Evolutionary conservation across 2,329 filamentous ascomycete species (phyloP).

Genomic region (Sporothrix protearum): DNA sequence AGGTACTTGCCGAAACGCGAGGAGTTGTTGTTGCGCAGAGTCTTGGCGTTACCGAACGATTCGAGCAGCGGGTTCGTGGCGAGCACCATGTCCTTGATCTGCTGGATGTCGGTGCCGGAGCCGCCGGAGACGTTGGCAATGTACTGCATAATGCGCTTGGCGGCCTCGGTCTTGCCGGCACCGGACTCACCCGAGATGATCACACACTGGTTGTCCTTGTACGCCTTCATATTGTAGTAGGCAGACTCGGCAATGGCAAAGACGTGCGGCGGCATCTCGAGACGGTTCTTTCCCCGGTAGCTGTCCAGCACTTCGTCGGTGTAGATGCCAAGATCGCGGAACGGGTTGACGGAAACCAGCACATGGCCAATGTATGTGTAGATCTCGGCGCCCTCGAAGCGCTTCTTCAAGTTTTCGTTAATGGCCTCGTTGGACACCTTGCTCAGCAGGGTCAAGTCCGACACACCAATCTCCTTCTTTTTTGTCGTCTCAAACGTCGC

Average conservation of each 20-base stretch:
- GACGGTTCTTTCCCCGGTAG: conserved; percentile 93
- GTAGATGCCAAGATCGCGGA: conserved; percentile 96
- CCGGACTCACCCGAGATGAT: conserved; percentile 99
- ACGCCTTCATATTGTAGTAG: conserved; percentile 99
- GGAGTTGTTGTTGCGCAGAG: conserved; percentile 96
- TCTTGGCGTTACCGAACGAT: conserved; percentile 98
- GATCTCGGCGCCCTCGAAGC: conserved; percentile 95
- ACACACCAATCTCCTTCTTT: conserved; percentile 99
- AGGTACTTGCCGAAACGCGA: conserved; percentile 98
- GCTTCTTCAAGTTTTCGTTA: conserved; percentile 98
- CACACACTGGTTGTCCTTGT: conserved; percentile 98
- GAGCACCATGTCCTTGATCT: conserved; percentile 99
- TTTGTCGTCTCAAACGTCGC: conserved; percentile 93
- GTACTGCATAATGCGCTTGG: conserved; percentile 99
- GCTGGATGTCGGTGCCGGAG: conserved; percentile 78
- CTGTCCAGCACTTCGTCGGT: conserved; percentile 89
- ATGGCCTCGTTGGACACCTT: conserved; percentile 99
- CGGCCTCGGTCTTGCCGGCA: conserved; percentile 96
- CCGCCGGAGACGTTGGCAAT: conserved; percentile 89
- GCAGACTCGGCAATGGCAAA: conserved; percentile 94
- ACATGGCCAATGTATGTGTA: conserved; percentile 99
- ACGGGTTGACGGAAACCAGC: conserved; percentile 97
- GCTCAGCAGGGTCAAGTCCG: conserved; percentile 93
- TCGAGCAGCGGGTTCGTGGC: conserved; percentile 96
- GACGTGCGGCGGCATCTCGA: conserved; percentile 93